These are phyloP conservation scores for Rhododendron mucronatum DNA, from an alignment of 148 eudicot genomes.

Conservation along the genomic window DNA sequence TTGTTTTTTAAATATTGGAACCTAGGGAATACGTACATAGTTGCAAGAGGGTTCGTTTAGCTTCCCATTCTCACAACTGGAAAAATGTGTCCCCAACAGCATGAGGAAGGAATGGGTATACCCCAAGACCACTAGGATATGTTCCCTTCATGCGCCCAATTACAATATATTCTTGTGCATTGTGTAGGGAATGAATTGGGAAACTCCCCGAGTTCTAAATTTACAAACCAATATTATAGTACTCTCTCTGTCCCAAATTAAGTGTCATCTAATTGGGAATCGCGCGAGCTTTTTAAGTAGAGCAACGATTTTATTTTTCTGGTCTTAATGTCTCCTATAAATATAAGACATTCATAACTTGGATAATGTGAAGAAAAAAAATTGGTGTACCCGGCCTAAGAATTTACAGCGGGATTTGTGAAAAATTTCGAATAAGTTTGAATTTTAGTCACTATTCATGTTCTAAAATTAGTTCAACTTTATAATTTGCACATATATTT, in stretches of 20 bases:
- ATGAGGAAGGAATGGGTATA: background rate
- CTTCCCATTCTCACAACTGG: background rate
- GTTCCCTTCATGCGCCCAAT: conserved; percentile 1
- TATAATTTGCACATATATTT: too few relatives aligned
- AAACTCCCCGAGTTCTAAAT: background rate
- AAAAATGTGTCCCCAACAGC: background rate
- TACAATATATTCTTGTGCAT: background rate
- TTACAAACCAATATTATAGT: too few relatives aligned
- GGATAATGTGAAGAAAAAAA: too few relatives aligned
- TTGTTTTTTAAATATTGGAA: background rate
- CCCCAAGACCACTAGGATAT: background rate
- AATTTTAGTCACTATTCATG: too few relatives aligned
- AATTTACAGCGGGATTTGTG: too few relatives aligned
- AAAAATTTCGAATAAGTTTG: too few relatives aligned
- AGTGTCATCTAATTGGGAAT: too few relatives aligned
- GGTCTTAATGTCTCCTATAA: background rate
- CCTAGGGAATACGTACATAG: background rate
- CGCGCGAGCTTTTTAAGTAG: too few relatives aligned
- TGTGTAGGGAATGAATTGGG: conserved; percentile 7
- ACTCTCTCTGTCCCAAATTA: too few relatives aligned
- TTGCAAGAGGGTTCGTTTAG: background rate
- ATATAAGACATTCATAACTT: too few relatives aligned
- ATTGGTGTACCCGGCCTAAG: too few relatives aligned
- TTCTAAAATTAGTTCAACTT: too few relatives aligned
- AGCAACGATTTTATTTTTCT: background rate